A percentile compares a stretch with the other conserved stretches of the same genome.
Conservation (phyloP, 306 rosid genomes). For the Acmispon strigosus region DNA sequence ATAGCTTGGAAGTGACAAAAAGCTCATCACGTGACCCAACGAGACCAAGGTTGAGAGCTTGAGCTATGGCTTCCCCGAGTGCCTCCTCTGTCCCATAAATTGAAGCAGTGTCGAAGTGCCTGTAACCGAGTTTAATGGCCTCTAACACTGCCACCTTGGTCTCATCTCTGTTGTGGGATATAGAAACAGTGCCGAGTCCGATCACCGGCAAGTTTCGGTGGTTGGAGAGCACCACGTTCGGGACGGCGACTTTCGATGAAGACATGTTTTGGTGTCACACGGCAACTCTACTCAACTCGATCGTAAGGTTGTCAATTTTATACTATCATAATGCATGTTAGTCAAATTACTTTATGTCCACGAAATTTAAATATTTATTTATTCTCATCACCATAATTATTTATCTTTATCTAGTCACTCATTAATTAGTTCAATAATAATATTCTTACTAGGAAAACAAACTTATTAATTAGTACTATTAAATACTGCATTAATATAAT, state of each 20-base stretch:
- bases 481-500: no score
- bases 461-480: no score
- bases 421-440: no score
- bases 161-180: not conserved
- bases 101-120: slow-evolving; percentile 20
- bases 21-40: slow-evolving; percentile 10
- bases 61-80: slow-evolving; percentile 20
- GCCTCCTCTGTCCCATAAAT: slow-evolving; percentile 9
- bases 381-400: no score
- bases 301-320: no score
- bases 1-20: slow-evolving; percentile 27
- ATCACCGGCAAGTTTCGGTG: not conserved
- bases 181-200: slow-evolving; percentile 9
- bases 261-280: not conserved
- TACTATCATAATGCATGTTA: no score
- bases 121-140: slow-evolving; percentile 18
- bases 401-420: no score
- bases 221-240: not conserved
- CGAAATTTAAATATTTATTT: no score
- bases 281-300: no score
- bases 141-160: slow-evolving; percentile 3
- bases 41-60: slow-evolving; percentile 18
- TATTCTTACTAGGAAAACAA: no score
- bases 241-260: not conserved
- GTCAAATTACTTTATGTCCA: no score